Conservation (phyloP, 208 protist genomes). For the Acanthamoeba quina region DNA sequence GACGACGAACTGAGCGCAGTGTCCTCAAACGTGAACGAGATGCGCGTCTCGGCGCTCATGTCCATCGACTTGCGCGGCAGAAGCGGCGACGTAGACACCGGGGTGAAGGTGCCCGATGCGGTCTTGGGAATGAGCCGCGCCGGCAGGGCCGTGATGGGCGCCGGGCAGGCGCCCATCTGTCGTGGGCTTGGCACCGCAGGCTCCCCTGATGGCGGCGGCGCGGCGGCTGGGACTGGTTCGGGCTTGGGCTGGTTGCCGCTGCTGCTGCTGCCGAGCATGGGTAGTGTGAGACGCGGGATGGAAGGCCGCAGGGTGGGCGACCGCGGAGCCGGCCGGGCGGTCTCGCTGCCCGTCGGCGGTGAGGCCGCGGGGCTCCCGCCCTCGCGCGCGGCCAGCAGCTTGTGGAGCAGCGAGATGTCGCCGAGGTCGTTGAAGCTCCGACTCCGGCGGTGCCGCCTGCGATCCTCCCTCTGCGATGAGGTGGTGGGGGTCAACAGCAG, state of each 20-base stretch:
- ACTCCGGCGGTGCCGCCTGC: conserved; percentile 1
- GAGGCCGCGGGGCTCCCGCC: background rate
- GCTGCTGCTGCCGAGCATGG: background rate
- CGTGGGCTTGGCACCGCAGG: background rate
- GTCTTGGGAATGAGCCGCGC: conserved; percentile 33
- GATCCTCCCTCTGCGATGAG: background rate
- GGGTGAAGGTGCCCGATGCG: background rate
- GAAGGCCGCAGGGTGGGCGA: background rate
- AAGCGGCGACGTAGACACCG: background rate
- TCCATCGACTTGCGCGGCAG: background rate
- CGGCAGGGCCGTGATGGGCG: conserved; percentile 8
- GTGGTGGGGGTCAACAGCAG: background rate
- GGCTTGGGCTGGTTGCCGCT: background rate
- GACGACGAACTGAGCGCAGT: conserved; percentile 25
- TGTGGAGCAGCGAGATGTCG: conserved; percentile 41
- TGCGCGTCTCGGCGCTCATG: background rate
- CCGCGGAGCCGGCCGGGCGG: background rate
- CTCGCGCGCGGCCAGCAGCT: conserved; percentile 21
- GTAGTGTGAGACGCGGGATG: background rate
- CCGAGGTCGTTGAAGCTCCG: conserved; percentile 45
- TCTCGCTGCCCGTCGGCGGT: background rate
- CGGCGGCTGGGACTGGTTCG: background rate
- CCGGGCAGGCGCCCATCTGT: conserved; percentile 33
- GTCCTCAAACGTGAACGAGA: conserved; percentile 5
- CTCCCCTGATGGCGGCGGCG: background rate